A percentile compares a stretch with the other conserved stretches of the same genome.
Evolutionary conservation across 176 grass and related monocot genomes (phyloP).

Genomic region (Triticum turgidum): DNA sequence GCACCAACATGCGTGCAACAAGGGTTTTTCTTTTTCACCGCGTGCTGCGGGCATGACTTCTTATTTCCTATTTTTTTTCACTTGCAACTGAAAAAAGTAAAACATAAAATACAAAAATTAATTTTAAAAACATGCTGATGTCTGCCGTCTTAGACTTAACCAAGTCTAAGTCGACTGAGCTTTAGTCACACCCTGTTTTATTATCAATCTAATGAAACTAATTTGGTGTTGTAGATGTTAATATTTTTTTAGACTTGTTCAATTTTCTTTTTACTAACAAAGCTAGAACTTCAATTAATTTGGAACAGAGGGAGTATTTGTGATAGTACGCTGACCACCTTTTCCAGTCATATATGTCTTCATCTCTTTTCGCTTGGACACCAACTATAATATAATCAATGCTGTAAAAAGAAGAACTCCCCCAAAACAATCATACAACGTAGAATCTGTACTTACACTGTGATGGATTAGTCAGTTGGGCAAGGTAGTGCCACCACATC

Average conservation of each 20-base stretch:
- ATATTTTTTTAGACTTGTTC: neutral
- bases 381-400: slow-evolving; percentile 1
- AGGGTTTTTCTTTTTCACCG: neutral
- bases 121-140: neutral
- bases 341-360: neutral
- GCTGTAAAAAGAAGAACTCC: neutral
- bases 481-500: slow-evolving; percentile 2
- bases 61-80: neutral
- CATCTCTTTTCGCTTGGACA: neutral
- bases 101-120: too few relatives aligned
- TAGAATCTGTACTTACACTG: neutral
- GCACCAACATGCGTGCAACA: neutral
- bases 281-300: neutral
- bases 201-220: neutral
- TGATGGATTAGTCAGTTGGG: neutral
- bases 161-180: neutral
- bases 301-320: neutral
- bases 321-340: neutral
- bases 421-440: neutral
- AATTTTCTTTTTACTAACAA: neutral
- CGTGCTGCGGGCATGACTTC: neutral
- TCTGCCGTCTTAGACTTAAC: too few relatives aligned
- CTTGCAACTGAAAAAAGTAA: neutral
- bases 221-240: neutral
- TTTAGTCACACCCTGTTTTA: neutral